Base-by-base conservation (phyloP, 164 flowering plant genomes). In the Tetrastigma voinierianum region DNA sequence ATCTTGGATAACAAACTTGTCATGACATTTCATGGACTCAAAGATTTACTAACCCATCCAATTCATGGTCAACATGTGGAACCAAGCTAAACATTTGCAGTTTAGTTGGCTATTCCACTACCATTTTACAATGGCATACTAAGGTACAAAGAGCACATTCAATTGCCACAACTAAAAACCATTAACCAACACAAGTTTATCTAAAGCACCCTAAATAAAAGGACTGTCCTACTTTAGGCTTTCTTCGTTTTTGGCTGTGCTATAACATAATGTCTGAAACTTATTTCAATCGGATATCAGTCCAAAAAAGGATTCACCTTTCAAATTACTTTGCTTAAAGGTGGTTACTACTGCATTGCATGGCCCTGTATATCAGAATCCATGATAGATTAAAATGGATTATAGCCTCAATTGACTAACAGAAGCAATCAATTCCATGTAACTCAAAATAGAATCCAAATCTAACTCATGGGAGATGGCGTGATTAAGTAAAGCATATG, bases 61-160 rank as follows among this genome's bases (percentile, higher is more conserved):
- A 17, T 63, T 51, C 20, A 63, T 43, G 16, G 23, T 49, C n/a
- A 63, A 15, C 20, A 23, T 16, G 23, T 40, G 20, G 13, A 15
- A 12, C 18, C 46, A 20, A 61, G 49, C 64, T 13, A 16, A n/a
- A 19, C 8, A 32, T 21, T 20, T 19, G 64, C 9, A 49, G 10
- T 19, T 51, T 10, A 49, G 10, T 63, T 63, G 10, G 4, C 25
- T 63, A 46, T 49, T 46, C 53, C 15, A 20, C 24, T 18, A n/a
- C 21, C 11, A 17, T 32, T 10, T 51, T 51, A 9, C 43, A 63
- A 63, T 47, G 18, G 21, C 3, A 51, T 16, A 63, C 17, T 49
- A 48, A 63, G 66, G 21, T 32, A 55, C 58, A 55, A 19, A 46
- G 16, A 46, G 16, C 25, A 20, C 24, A 55, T 55, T 55, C 18